These are phyloP conservation scores for Nakazawaea wyomingensis DNA, from an alignment of 805 yeast species.

Conservation along the genomic window DNA sequence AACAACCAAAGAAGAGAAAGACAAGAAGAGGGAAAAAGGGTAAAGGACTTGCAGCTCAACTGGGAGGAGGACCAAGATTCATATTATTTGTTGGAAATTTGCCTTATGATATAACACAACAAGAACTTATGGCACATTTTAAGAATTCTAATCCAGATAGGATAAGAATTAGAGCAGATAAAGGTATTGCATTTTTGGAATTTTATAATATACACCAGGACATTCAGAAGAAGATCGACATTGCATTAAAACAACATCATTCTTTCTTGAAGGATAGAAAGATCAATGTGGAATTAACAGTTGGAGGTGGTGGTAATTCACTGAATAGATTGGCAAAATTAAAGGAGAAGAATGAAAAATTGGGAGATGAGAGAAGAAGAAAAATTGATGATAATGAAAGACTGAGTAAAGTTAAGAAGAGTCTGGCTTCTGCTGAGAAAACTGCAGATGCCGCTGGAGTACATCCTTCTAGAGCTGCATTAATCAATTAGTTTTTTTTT, in stretches of 20 bases:
- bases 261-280: constrained; percentile 61
- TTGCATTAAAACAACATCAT: constrained; percentile 82
- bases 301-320: constrained; percentile 97
- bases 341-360: constrained; percentile 69
- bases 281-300: constrained; percentile 94
- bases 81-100: constrained; percentile 87
- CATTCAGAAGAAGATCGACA: constrained; percentile 75
- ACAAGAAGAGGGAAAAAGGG: constrained; percentile 77
- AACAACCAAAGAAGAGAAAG: constrained; percentile 55
- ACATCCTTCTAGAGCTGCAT: constrained; percentile 66
- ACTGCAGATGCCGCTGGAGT: constrained; percentile 24
- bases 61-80: constrained; percentile 55
- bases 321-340: constrained; percentile 61
- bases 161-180: constrained; percentile 73
- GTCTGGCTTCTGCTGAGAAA: constrained; percentile 10
- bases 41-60: constrained; percentile 35
- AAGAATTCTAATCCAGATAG: constrained; percentile 66
- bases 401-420: constrained; percentile 31
- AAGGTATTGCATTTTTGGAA: constrained; percentile 91
- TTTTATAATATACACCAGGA: constrained; percentile 55
- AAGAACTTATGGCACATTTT: constrained; percentile 67
- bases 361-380: constrained; percentile 63
- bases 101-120: constrained; percentile 63
- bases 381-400: constrained; percentile 46
- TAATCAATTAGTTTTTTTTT: constrained; percentile 33